These are phyloP conservation scores for Scenedesmus sp. DNA, from an alignment of 163 green algal species.

Conservation along the genomic window DNA sequence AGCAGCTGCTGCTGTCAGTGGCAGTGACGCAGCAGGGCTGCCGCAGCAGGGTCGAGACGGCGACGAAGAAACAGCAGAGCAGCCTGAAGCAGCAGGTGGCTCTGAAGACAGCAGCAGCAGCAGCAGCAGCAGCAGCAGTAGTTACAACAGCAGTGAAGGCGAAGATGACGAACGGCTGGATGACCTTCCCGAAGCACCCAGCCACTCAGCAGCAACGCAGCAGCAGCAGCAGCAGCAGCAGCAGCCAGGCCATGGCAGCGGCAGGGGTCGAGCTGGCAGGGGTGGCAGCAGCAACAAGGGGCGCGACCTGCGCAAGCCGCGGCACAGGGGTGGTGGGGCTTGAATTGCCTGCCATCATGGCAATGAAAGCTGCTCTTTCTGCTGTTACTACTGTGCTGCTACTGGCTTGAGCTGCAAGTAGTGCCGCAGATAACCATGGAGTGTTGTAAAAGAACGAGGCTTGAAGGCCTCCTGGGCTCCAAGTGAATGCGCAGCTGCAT, in stretches of 20 bases:
- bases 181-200: neutral
- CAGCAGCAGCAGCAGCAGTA: neutral
- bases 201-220: neutral
- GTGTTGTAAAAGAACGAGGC: too few species aligned
- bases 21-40: neutral
- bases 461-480: too few species aligned
- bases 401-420: neutral
- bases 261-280: neutral
- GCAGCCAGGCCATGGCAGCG: neutral
- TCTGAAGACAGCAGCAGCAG: neutral
- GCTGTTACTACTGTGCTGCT: too few species aligned
- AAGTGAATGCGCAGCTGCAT: too few species aligned
- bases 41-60: neutral
- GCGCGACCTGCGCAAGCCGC: neutral
- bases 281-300: neutral
- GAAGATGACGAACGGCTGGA: slow-evolving; percentile 15
- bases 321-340: neutral
- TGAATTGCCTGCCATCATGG: neutral
- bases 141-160: neutral
- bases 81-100: neutral
- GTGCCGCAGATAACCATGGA: neutral
- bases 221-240: neutral
- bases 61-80: neutral
- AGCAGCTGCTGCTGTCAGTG: neutral
- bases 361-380: too few species aligned